Percentiles rank a stretch among this genome's conserved stretches.
Conservation (phyloP, 1,139 yeast species). For the Maudiozyma humilis region DNA sequence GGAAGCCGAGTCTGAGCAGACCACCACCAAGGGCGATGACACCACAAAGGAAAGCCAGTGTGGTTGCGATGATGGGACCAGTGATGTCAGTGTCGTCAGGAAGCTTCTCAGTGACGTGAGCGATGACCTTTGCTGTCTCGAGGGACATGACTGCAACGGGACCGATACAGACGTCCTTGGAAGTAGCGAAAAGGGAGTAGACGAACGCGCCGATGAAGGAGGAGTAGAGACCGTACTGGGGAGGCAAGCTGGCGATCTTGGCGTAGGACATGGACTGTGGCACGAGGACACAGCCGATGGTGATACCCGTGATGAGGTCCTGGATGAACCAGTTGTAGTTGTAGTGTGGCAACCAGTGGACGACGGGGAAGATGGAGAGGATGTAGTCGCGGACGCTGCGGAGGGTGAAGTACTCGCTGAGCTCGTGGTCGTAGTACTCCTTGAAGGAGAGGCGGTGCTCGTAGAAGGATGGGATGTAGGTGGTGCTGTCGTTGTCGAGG, state of each 20-base stretch:
- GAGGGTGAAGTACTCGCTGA: constrained; percentile 15
- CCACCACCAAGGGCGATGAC: constrained; percentile 78
- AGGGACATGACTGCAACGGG: constrained; percentile 96
- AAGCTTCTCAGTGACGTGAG: constrained; percentile 45
- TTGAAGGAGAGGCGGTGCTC: constrained; percentile 19
- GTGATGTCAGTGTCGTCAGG: constrained; percentile 27
- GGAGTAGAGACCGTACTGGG: constrained; percentile 84
- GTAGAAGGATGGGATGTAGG: constrained; percentile 17
- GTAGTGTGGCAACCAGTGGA: constrained; percentile 76
- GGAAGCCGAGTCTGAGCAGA: constrained; percentile 72
- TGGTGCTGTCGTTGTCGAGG: not conserved
- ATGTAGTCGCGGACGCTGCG: constrained; percentile 36
- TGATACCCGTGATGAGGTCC: constrained; percentile 84
- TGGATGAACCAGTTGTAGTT: constrained; percentile 71
- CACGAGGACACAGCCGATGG: constrained; percentile 87
- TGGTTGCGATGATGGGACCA: constrained; percentile 69
- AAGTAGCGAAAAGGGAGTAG: constrained; percentile 86
- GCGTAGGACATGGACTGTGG: constrained; percentile 98
- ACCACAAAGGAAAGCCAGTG: constrained; percentile 75
- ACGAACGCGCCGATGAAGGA: constrained; percentile 87
- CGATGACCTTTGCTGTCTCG: constrained; percentile 73
- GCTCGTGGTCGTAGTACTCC: constrained; percentile 21
- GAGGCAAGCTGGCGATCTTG: constrained; percentile 67
- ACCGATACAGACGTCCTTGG: constrained; percentile 92
- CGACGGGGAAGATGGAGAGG: constrained; percentile 65